Evolutionary conservation across 2,329 filamentous ascomycete species (phyloP), one percentile per base, ranked within the genome.

Genomic region (Dactylellina parvicollis): DNA sequence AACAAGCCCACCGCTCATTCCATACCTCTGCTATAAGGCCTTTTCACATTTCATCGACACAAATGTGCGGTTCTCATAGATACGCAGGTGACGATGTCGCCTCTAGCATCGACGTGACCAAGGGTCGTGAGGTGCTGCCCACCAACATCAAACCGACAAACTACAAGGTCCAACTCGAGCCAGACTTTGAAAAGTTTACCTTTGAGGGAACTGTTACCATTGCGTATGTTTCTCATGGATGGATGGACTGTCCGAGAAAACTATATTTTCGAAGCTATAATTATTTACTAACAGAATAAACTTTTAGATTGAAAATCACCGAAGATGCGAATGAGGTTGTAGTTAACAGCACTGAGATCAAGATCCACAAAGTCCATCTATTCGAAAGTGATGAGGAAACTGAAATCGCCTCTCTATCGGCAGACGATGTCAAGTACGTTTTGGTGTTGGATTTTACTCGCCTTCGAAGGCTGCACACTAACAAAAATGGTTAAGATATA

Each of bases 101-200:
- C 62, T 84, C 83, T 75, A 83, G 85, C 77, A 83, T 86, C 75
- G 85, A 88, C 79, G 84, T 90, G 77, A 82, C 85, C 57, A 85
- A 86, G 77, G 88, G 87, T 76, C 89, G 94, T 78, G 90, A 96
- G 84, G 89, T 98, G 76, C 86, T 98, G 78, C 95, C 94, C 57
- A 88, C 89, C 82, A 96, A 97, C 79, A 92, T 97, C 79, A 90
- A 94, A 81, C 93, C 94, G n/a, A 83, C 86, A 38, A 92, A 98
- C 83, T 98, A 98, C 82, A 88, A 96, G 81, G 83, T 98, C 77
- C 95, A 91, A 0, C 85, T 98, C 75, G 95, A 98, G 83, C 92
- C 94, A 61, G 88, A 97, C 83, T 91, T 98, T 77, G 86, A 90
- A 78, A 92, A 90, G 76, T 92, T 95, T 82, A 92, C 88, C 75